These are phyloP conservation scores for Talaromyces adpressus DNA, from an alignment of 495 filamentous ascomycete genomes.

Conservation along the genomic window DNA sequence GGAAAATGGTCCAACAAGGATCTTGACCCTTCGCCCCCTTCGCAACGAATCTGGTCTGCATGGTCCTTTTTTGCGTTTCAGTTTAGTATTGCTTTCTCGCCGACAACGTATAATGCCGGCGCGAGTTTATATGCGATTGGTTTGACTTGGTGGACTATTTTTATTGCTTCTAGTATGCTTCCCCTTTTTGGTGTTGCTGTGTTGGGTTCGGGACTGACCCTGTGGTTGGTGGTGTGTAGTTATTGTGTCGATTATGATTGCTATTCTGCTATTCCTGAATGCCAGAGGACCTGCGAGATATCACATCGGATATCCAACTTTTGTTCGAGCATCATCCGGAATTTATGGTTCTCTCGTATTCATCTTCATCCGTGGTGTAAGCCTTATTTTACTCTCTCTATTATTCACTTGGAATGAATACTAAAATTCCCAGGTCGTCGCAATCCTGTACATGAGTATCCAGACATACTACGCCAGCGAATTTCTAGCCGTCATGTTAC, in stretches of 20 bases:
- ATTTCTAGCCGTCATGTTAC: constrained; percentile 38
- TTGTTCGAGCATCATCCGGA: constrained; percentile 38
- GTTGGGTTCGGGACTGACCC: background rate
- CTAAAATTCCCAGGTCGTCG: background rate
- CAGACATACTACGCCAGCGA: constrained; percentile 7
- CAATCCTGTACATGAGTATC: constrained; percentile 7
- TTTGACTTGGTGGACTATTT: constrained; percentile 6
- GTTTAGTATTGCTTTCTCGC: constrained; percentile 7
- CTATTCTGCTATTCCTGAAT: constrained; percentile 1
- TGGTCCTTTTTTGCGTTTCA: constrained; percentile 6
- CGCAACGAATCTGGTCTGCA: constrained; percentile 1
- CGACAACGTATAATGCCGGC: constrained; percentile 5
- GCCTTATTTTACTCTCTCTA: no score
- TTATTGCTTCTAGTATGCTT: constrained; percentile 5
- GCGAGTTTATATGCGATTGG: constrained; percentile 5
- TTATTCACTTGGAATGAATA: no score
- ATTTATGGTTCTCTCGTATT: constrained; percentile 7
- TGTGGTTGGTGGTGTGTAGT: background rate
- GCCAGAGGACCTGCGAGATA: constrained; percentile 8
- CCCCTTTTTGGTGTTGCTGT: background rate
- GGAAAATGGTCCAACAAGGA: constrained; percentile 8
- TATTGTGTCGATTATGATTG: constrained; percentile 5
- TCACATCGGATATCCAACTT: constrained; percentile 49
- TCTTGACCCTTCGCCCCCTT: constrained; percentile 1
- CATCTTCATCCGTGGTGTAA: constrained; percentile 7